These are phyloP conservation scores for Globisporangium nunn DNA, from an alignment of 352 stramenopile genomes.

Conservation along the genomic window DNA sequence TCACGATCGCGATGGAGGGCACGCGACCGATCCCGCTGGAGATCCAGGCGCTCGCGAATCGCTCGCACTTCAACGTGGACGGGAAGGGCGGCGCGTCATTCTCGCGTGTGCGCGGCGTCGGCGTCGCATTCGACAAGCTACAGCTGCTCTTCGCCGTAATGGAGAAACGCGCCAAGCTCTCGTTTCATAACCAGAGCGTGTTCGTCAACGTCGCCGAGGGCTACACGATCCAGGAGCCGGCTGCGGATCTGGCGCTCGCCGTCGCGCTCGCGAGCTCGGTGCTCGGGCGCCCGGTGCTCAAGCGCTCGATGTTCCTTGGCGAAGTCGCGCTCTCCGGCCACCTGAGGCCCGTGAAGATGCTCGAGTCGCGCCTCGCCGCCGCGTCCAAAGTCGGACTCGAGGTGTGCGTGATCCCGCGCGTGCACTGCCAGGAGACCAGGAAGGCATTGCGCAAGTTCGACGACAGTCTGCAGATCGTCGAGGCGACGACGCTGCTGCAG, in stretches of 20 bases:
- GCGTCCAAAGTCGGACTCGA: slow-evolving; percentile 77
- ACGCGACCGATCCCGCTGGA: slow-evolving; percentile 91
- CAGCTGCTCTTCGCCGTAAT: slow-evolving; percentile 93
- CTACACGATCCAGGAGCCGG: slow-evolving; percentile 77
- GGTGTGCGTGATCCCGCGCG: slow-evolving; percentile 62
- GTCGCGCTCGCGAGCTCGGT: slow-evolving; percentile 71
- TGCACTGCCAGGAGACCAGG: slow-evolving; percentile 34
- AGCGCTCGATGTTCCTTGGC: slow-evolving; percentile 60
- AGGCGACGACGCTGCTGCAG: slow-evolving; percentile 58
- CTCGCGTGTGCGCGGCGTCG: slow-evolving; percentile 64
- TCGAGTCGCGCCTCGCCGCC: slow-evolving; percentile 68
- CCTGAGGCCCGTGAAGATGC: slow-evolving; percentile 75
- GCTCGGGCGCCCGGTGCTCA: slow-evolving; percentile 43
- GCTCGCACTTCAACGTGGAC: slow-evolving; percentile 35
- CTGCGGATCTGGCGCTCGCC: slow-evolving; percentile 67
- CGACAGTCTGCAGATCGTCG: slow-evolving; percentile 43
- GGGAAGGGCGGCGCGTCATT: slow-evolving; percentile 20
- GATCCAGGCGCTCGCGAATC: slow-evolving; percentile 90
- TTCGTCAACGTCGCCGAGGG: slow-evolving; percentile 86
- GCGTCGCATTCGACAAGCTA: slow-evolving; percentile 86
- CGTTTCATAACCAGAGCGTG: slow-evolving; percentile 69
- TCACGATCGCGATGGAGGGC: slow-evolving; percentile 92
- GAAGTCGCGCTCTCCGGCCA: slow-evolving; percentile 77
- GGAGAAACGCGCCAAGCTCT: slow-evolving; percentile 86
- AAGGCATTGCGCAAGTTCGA: slow-evolving; percentile 50